A percentile compares a stretch with the other conserved stretches of the same genome.
phyloP scores from a whole-genome alignment of 2,329 filamentous ascomycete species.

The Aspergillus glaucus region DNA sequence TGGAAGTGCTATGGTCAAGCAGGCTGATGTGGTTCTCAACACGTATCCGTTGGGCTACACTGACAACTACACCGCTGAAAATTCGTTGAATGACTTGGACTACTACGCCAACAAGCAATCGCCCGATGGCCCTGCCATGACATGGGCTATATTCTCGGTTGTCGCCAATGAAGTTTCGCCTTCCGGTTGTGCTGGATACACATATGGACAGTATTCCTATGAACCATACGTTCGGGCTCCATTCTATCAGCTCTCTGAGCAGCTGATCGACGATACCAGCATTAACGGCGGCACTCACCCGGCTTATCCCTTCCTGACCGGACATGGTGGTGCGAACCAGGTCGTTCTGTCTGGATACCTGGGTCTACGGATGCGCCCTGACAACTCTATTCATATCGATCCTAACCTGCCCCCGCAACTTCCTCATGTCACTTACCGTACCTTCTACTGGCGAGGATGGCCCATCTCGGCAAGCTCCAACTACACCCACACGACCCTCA shows the following conservation, averaged over 20 bases:
- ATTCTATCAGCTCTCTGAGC: conserved; percentile 66
- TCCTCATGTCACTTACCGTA: conserved; percentile 53
- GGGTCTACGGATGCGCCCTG: conserved; percentile 55
- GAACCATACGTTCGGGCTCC: conserved; percentile 60
- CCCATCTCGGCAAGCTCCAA: conserved; percentile 58
- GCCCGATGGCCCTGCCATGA: conserved; percentile 64
- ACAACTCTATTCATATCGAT: conserved; percentile 54
- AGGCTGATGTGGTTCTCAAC: conserved; percentile 63
- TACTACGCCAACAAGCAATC: conserved; percentile 67
- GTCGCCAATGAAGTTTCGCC: conserved; percentile 59
- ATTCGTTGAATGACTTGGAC: conserved; percentile 54
- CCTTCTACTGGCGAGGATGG: conserved; percentile 61
- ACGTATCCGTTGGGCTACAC: conserved; percentile 59
- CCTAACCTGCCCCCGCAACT: conserved; percentile 63
- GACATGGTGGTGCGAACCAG: conserved; percentile 63
- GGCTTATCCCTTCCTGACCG: conserved; percentile 65
- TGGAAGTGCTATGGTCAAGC: conserved; percentile 60
- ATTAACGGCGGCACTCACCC: conserved; percentile 62
- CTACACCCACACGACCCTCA: conserved; percentile 58
- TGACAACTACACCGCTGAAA: conserved; percentile 45
- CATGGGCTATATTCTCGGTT: conserved; percentile 63
- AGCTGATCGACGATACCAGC: conserved; percentile 55
- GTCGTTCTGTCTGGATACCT: conserved; percentile 63
- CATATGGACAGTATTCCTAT: conserved; percentile 59
- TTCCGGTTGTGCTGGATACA: conserved; percentile 63